These are phyloP conservation scores for Mucor plumbeus DNA, from an alignment of 371 early-diverging fungal genomes.

Conservation along the genomic window DNA sequence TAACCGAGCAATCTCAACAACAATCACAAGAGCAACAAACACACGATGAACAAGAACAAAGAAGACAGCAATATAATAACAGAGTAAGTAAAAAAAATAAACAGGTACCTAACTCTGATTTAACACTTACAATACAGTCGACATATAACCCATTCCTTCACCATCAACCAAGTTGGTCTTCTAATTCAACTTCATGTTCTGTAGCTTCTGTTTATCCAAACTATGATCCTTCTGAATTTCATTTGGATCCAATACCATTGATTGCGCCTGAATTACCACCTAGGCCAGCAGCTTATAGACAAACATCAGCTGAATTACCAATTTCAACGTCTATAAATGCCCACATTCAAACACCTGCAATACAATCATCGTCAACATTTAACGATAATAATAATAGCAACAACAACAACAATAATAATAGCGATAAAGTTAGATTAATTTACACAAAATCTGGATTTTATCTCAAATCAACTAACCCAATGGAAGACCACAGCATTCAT, in stretches of 20 bases:
- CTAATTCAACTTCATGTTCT: conserved; percentile 6
- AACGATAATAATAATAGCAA: not conserved
- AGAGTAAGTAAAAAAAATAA: conserved; percentile 11
- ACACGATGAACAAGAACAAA: not conserved
- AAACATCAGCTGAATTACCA: not conserved
- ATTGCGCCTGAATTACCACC: conserved; percentile 30
- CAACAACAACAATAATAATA: not conserved
- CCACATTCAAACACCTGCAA: not conserved
- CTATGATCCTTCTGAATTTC: conserved; percentile 26
- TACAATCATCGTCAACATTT: not conserved
- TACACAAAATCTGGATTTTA: conserved; percentile 53
- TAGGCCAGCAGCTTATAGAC: conserved; percentile 20
- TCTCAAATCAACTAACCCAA: conserved; percentile 16
- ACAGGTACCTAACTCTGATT: too few relatives aligned
- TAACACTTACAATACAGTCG: not conserved
- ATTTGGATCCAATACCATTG: conserved; percentile 22
- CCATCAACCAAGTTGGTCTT: conserved; percentile 7
- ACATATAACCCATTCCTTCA: conserved; percentile 15
- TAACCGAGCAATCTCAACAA: not conserved
- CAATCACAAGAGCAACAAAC: conserved; percentile 1
- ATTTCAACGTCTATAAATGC: too few relatives aligned
- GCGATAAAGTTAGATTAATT: conserved; percentile 31
- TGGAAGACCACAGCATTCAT: conserved; percentile 29
- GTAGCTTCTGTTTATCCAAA: conserved; percentile 28
- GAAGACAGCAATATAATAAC: not conserved